phyloP scores from a whole-genome alignment of 2,329 filamentous ascomycete species.

The Aureobasidium musti region DNA sequence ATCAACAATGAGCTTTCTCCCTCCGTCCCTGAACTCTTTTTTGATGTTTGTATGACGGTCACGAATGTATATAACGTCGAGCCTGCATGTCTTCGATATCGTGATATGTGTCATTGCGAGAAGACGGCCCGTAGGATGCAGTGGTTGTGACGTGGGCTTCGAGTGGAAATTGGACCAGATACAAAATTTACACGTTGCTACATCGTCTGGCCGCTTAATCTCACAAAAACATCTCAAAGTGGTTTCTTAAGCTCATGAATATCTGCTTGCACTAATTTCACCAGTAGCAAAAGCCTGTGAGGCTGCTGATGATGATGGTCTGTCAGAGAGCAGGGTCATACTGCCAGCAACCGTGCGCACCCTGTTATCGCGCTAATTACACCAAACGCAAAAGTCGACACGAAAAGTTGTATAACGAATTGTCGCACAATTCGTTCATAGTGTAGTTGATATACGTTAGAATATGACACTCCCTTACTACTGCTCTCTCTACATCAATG shows the following conservation, averaged over 20 bases:
- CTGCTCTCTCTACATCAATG: too few species aligned
- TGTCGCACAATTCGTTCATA: background rate
- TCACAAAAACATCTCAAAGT: too few species aligned
- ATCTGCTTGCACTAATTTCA: too few species aligned
- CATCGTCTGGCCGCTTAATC: background rate
- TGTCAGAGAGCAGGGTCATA: background rate
- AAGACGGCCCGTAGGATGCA: background rate
- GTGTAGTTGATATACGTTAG: too few species aligned
- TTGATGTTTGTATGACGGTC: background rate
- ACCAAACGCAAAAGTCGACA: too few species aligned
- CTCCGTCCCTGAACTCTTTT: background rate
- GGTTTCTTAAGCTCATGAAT: too few species aligned
- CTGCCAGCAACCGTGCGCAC: background rate
- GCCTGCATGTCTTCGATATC: background rate
- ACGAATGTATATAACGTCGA: background rate
- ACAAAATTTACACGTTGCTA: background rate
- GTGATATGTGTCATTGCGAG: background rate
- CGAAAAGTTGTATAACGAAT: background rate
- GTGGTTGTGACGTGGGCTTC: fast-evolving
- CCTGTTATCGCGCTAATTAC: too few species aligned
- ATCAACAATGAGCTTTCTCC: background rate
- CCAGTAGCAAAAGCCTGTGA: background rate
- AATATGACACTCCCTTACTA: too few species aligned
- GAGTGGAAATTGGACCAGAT: background rate
- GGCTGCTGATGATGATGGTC: background rate